phyloP scores from a whole-genome alignment of 1,139 yeast genomes.

The Pneumocystis canis region DNA sequence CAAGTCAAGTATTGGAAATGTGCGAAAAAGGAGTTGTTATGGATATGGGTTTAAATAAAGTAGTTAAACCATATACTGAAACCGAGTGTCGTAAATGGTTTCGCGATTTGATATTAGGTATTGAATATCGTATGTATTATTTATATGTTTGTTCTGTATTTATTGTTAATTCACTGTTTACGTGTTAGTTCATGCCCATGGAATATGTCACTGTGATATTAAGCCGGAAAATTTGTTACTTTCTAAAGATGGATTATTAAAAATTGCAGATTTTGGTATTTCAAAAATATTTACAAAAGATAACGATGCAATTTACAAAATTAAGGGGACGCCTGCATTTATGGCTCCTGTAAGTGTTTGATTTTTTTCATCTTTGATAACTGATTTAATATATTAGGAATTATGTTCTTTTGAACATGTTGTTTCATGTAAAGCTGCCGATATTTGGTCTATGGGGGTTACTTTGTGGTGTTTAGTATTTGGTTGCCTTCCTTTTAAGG shows the following conservation, averaged over 20 bases:
- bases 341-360: conserved; percentile 41
- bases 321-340: conserved; percentile 79
- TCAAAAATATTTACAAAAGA: conserved; percentile 49
- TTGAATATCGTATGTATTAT: conserved; percentile 42
- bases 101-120: conserved; percentile 73
- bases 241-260: conserved; percentile 58
- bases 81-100: conserved; percentile 35
- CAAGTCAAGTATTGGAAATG: conserved; percentile 42
- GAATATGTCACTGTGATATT: conserved; percentile 87
- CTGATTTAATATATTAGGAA: conserved; percentile 66
- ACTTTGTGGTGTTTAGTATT: conserved; percentile 32
- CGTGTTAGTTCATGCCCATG: conserved; percentile 68
- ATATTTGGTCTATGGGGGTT: conserved; percentile 70
- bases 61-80: conserved; percentile 31
- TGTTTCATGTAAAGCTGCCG: conserved; percentile 48
- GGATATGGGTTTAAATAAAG: conserved; percentile 37
- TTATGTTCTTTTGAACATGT: conserved; percentile 31
- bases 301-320: conserved; percentile 31
- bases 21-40: conserved; percentile 39
- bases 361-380: conserved; percentile 25
- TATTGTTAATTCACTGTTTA: not conserved
- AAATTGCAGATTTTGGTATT: conserved; percentile 91
- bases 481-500: conserved; percentile 29
- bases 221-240: conserved; percentile 84
- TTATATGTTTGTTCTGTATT: conserved; percentile 14